Evolutionary conservation across 805 yeast genomes (phyloP).

Genomic region (Candida arabinofermentans): DNA sequence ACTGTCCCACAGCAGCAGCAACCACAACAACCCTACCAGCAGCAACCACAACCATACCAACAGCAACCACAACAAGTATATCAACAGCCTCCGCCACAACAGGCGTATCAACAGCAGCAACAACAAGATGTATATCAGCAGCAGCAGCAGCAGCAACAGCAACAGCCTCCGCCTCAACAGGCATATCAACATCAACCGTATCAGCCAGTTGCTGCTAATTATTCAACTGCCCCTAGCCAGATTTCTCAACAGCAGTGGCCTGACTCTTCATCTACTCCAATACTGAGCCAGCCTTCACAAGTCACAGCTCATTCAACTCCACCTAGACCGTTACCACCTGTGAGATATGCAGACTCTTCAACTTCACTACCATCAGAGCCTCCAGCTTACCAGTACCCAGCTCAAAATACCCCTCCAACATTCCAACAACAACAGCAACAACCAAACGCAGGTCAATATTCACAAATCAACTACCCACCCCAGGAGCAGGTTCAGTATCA

Average conservation of each 20-base stretch:
- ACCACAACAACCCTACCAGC: constrained; percentile 5
- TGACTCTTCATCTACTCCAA: not conserved
- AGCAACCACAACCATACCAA: constrained; percentile 5
- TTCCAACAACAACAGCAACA: constrained; percentile 6
- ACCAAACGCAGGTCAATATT: constrained; percentile 8
- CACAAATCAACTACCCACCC: too few species aligned
- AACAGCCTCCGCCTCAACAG: constrained; percentile 1
- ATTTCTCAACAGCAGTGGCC: not conserved
- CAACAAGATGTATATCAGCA: constrained; percentile 5
- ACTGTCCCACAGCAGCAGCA: too few species aligned
- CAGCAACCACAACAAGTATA: constrained; percentile 10
- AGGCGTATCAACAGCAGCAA: constrained; percentile 7
- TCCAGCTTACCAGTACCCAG: constrained; percentile 2
- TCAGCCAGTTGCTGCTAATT: not conserved
- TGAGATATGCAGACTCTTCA: not conserved
- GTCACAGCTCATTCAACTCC: constrained; percentile 9
- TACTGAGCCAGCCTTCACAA: not conserved
- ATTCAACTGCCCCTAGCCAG: not conserved
- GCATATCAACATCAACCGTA: constrained; percentile 3
- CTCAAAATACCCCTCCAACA: constrained; percentile 5
- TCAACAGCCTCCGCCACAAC: constrained; percentile 7
- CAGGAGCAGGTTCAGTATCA: too few species aligned
- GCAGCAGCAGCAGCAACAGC: constrained; percentile 7
- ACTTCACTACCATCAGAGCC: not conserved
- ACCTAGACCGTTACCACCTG: constrained; percentile 3